Base-by-base conservation (phyloP, 2,329 filamentous ascomycete genomes). In the Blastomyces parvus region DNA sequence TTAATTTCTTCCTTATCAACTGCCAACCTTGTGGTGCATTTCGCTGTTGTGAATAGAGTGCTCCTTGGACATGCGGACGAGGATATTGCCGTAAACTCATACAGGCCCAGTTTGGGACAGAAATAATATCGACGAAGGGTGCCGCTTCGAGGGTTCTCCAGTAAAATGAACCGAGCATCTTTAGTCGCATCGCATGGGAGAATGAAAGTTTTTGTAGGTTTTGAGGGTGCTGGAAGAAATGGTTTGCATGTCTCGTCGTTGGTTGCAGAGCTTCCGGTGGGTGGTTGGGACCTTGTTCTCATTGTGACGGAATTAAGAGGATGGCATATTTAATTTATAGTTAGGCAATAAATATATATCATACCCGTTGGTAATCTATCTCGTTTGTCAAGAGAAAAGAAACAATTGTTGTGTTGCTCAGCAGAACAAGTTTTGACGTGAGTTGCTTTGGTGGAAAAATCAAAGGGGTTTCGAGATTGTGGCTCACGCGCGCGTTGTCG, bases 61-160 rank as follows among this genome's bases (percentile, higher is more conserved):
- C 85, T 87, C 64, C 80, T 77, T 59, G 80, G 79, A 44, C 76
- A 78, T 65, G 80, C 78, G 2, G 83, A 77, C 4, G 82, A 77
- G 9, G 79, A 74, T 62, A 87, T 77, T 62, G 78, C 79, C 2
- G 82, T 87, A 70, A 88, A 86, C 67, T 88, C 85, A 69, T 82
- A 83, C 62, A 87, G 75, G 3, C 85, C 85, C 25, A 77, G 78
- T 33, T 80, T 72, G 0, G 85, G 84, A 65, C 84, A 86, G 69
- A 85, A 84, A 64, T 82, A 81, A 68, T 86, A 87, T 65, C 83
- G 78, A 56, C 74, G 80, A 3, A 78, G 72, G 8, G 71, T 72
- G 3, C 71, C 72, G 17, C 79, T 82, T 46, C 79, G 78, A 8
- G 85, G 85, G 64, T 84, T 79, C 4, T 81, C 77, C 13, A 88